Conservation (phyloP, 805 yeast genomes). For the Saturnispora sanitii region DNA sequence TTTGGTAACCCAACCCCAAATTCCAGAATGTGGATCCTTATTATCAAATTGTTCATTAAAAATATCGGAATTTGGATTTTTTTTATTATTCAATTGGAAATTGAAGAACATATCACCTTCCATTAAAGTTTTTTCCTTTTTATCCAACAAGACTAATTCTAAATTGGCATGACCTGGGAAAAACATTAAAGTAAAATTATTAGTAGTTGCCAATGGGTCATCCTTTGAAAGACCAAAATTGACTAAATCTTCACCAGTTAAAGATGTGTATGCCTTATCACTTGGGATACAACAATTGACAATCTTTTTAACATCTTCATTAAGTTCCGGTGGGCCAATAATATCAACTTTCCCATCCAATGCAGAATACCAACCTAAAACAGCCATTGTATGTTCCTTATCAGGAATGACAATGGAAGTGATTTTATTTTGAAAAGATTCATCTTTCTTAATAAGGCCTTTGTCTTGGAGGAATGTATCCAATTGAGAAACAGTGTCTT, state of each 20-base stretch:
- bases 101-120: slow-evolving; percentile 57
- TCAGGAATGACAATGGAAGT: slow-evolving; percentile 53
- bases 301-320: not conserved
- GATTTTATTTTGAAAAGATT: slow-evolving; percentile 29
- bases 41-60: slow-evolving; percentile 38
- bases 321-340: slow-evolving; percentile 2
- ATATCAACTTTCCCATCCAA: not conserved
- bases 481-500: slow-evolving; percentile 33
- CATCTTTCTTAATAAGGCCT: slow-evolving; percentile 25
- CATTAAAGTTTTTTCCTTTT: slow-evolving; percentile 36
- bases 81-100: slow-evolving; percentile 40
- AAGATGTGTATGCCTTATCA: not conserved
- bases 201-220: slow-evolving; percentile 27
- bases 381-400: slow-evolving; percentile 47
- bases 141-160: slow-evolving; percentile 46
- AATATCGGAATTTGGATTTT: slow-evolving; percentile 19
- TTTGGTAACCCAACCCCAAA: slow-evolving; percentile 18
- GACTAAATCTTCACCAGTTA: slow-evolving; percentile 10
- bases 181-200: slow-evolving; percentile 42
- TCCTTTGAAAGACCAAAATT: slow-evolving; percentile 29
- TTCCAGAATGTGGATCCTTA: slow-evolving; percentile 35
- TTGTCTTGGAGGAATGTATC: slow-evolving; percentile 18
- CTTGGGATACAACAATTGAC: slow-evolving; percentile 1
- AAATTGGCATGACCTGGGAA: slow-evolving; percentile 48
- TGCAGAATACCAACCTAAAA: slow-evolving; percentile 5